Percentiles rank a stretch among this genome's conserved stretches.
These are phyloP conservation scores for Bruguiera hainesii DNA, from an alignment of 441 rosid genomes.

Conservation along the genomic window DNA sequence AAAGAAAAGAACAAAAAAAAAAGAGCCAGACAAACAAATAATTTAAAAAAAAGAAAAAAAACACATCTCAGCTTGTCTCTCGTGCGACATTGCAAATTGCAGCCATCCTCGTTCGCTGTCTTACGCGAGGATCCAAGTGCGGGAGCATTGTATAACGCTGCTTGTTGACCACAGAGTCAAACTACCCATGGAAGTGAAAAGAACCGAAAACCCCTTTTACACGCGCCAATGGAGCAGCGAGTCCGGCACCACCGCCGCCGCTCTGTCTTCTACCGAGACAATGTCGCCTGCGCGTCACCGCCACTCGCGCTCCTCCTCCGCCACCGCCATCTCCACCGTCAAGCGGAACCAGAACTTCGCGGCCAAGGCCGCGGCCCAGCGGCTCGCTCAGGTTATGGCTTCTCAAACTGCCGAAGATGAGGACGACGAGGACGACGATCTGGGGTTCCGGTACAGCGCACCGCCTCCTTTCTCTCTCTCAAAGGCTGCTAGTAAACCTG, in stretches of 20 bases:
- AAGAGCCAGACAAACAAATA: no score
- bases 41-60: no score
- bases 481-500: constrained; percentile 21
- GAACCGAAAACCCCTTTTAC: constrained; percentile 42
- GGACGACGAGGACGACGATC: constrained; percentile 47
- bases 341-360: constrained; percentile 86
- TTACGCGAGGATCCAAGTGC: not conserved
- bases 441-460: constrained; percentile 75
- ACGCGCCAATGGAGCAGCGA: constrained; percentile 70
- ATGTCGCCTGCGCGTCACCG: constrained; percentile 52
- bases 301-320: constrained; percentile 60
- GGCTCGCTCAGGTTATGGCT: constrained; percentile 96
- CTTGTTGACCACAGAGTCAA: not conserved
- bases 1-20: no score
- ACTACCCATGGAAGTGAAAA: constrained; percentile 51
- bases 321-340: constrained; percentile 50
- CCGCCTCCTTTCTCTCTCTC: constrained; percentile 76
- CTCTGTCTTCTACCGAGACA: constrained; percentile 49
- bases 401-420: constrained; percentile 55
- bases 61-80: no score
- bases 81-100: no score
- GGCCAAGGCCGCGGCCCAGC: constrained; percentile 98
- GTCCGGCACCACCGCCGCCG: constrained; percentile 37
- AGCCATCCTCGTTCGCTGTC: no score
- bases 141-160: not conserved